Evolutionary conservation across 345 rosid genomes (phyloP).

Genomic region (thale cress (Arabidopsis thaliana)): DNA sequence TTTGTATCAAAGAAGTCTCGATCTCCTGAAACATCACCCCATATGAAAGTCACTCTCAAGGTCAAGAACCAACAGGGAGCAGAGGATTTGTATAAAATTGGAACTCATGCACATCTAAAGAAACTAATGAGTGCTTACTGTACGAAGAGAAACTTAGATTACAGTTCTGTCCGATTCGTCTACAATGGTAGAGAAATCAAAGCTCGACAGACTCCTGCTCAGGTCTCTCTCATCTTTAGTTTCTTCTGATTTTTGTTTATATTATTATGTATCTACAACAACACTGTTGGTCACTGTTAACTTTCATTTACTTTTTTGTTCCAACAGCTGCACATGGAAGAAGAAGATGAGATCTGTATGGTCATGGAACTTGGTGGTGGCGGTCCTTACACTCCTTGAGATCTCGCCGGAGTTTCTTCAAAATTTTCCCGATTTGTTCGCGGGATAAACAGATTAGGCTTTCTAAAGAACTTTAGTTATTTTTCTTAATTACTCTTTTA

Average conservation of each 20-base stretch:
- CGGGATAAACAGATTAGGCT: too few relatives aligned
- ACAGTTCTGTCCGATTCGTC: constrained; percentile 50
- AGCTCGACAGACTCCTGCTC: constrained; percentile 56
- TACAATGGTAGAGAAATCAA: constrained; percentile 49
- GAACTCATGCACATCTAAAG: constrained; percentile 47
- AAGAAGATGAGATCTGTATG: constrained; percentile 20
- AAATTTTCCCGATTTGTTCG: not conserved
- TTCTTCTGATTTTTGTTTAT: not conserved
- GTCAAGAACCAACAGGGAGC: constrained; percentile 54
- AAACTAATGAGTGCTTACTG: constrained; percentile 62
- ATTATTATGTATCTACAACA: not conserved
- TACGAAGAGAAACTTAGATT: constrained; percentile 47
- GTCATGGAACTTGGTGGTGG: constrained; percentile 31
- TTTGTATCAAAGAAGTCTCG: constrained; percentile 33
- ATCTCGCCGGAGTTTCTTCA: constrained; percentile 22
- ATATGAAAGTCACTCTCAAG: constrained; percentile 19
- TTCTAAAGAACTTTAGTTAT: too few relatives aligned
- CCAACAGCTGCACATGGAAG: constrained; percentile 35
- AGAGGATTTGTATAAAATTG: constrained; percentile 55
- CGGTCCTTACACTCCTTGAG: constrained; percentile 21
- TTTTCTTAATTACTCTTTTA: not conserved
- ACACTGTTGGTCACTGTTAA: constrained; percentile 7
- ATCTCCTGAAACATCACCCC: constrained; percentile 26
- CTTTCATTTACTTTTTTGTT: not conserved
- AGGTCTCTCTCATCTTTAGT: constrained; percentile 41